Evolutionary conservation across 306 rosid genomes (phyloP).

Genomic region (Luffa acutangula): DNA sequence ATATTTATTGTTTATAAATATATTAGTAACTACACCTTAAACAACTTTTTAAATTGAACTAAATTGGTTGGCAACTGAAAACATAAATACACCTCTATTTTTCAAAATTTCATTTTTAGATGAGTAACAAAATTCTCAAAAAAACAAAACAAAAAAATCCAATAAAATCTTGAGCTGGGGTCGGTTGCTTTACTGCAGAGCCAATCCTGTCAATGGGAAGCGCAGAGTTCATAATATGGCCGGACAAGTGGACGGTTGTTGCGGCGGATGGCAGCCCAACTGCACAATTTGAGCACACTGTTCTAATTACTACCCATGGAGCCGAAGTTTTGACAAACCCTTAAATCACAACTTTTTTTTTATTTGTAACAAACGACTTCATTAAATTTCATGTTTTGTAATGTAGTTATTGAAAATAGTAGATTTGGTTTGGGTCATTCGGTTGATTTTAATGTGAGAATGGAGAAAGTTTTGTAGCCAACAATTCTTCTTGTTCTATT

Average conservation of each 20-base stretch:
- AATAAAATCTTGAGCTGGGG: too few relatives aligned
- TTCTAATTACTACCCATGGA: conserved; percentile 70
- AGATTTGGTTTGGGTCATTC: background rate
- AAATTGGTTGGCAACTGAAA: too few relatives aligned
- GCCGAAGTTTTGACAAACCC: conserved; percentile 63
- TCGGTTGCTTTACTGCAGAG: conserved; percentile 33
- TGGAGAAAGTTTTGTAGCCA: background rate
- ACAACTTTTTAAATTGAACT: too few relatives aligned
- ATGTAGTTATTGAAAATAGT: background rate
- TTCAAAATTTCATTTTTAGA: too few relatives aligned
- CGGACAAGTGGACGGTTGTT: conserved; percentile 71
- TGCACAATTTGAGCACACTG: conserved; percentile 85
- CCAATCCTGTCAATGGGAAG: conserved; percentile 84
- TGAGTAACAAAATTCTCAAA: too few relatives aligned
- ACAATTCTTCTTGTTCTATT: background rate
- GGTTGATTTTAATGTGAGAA: too few relatives aligned
- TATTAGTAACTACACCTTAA: too few relatives aligned
- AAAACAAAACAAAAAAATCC: too few relatives aligned
- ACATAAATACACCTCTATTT: too few relatives aligned
- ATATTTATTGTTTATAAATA: too few relatives aligned
- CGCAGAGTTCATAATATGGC: conserved; percentile 53
- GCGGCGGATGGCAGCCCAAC: conserved; percentile 69
- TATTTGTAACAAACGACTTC: background rate
- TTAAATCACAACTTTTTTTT: conserved; percentile 5
- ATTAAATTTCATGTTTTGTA: background rate